A percentile compares a stretch with the other conserved stretches of the same genome.
Evolutionary conservation across 331 rosid genomes (phyloP).

Genomic region (Cydonia oblonga): DNA sequence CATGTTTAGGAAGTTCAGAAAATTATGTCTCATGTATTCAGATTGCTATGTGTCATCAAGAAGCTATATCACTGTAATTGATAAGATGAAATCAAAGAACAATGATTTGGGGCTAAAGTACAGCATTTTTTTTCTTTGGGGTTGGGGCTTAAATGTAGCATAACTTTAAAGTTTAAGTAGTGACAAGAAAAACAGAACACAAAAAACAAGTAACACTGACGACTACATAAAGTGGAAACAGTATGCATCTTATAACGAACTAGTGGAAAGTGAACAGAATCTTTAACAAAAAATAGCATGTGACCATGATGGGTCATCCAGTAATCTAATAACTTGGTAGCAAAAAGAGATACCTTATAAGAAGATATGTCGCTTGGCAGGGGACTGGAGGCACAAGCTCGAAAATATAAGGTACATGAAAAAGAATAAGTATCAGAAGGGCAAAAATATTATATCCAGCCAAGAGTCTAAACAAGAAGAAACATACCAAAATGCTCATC

Average conservation of each 20-base stretch:
- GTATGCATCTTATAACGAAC: not conserved
- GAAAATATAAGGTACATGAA: not conserved
- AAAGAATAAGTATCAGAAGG: conserved; percentile 5
- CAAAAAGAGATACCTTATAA: conserved; percentile 65
- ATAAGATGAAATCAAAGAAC: conserved; percentile 22
- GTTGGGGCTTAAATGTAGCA: not conserved
- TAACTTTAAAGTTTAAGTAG: not conserved
- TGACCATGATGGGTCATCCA: not conserved
- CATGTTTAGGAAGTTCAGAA: conserved; percentile 76
- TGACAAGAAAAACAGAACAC: not conserved
- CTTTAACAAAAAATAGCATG: not conserved
- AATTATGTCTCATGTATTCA: conserved; percentile 42
- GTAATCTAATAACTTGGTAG: conserved; percentile 1
- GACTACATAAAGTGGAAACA: not conserved
- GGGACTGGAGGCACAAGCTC: conserved; percentile 44
- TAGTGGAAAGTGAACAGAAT: too few relatives aligned
- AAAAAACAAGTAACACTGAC: not conserved
- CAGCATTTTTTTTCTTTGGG: not conserved
- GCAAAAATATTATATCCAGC: not conserved
- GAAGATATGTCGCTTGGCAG: conserved; percentile 79
- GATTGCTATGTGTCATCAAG: conserved; percentile 27
- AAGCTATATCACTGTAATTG: conserved; percentile 14
- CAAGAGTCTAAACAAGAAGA: not conserved
- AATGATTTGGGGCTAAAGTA: not conserved
- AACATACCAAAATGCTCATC: not conserved